Conservation (phyloP, 1,284 basidiomycete species). For the Ustilago shanxiensis region DNA sequence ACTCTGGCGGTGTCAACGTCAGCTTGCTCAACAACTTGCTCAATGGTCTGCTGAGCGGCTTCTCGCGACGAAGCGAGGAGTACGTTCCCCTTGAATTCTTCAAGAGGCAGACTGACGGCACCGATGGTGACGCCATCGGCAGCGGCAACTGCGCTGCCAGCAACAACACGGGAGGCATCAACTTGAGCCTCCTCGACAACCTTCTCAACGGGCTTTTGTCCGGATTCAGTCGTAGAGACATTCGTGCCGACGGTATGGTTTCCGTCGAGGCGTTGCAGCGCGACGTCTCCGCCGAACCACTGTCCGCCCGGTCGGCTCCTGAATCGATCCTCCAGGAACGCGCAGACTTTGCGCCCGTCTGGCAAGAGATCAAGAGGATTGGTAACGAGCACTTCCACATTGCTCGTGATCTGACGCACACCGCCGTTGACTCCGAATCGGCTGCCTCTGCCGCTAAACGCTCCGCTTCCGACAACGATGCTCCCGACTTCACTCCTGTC, state of each 20-base stretch:
- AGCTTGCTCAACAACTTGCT: conserved; percentile 56
- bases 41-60: conserved; percentile 52
- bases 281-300: conserved; percentile 15
- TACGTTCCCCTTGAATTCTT: conserved; percentile 26
- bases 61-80: conserved; percentile 26
- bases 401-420: conserved; percentile 17
- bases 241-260: conserved; percentile 15
- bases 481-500: conserved; percentile 49
- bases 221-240: conserved; percentile 35
- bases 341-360: conserved; percentile 57
- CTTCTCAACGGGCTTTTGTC: conserved; percentile 53
- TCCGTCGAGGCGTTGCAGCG: conserved; percentile 29
- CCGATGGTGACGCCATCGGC: conserved; percentile 21
- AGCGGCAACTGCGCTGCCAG: conserved; percentile 44
- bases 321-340: conserved; percentile 30
- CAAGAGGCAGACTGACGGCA: conserved; percentile 30
- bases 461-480: conserved; percentile 17
- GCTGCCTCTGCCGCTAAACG: conserved; percentile 27
- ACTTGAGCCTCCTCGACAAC: conserved; percentile 54
- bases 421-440: conserved; percentile 1
- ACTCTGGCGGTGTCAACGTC: conserved; percentile 52
- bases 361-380: conserved; percentile 53
- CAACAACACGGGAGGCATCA: conserved; percentile 52
- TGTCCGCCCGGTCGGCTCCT: conserved; percentile 5
- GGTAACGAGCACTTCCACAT: conserved; percentile 50